Base-by-base conservation (phyloP, 768 basidiomycete genomes). In the Tephrocybe sp. region DNA sequence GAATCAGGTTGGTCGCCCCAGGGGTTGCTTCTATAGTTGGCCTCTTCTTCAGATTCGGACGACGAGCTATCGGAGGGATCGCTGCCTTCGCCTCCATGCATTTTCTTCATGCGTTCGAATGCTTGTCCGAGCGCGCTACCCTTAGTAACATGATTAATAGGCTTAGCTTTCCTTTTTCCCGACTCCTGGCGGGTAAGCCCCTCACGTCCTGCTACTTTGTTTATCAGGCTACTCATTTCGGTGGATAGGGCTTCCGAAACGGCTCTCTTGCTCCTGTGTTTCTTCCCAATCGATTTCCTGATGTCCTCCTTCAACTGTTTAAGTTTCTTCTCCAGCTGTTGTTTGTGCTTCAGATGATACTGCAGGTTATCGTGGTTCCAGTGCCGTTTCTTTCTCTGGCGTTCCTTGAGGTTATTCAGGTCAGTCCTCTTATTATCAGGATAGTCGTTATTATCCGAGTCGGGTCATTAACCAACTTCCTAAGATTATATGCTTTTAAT, bases 71-170 rank as follows among this genome's bases (percentile, higher is more conserved):
- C 19, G 14, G 42, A 44, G 3, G 31, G 8, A 7, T 13, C 6
- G 4, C 31, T 20, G 9, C 8, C 32, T 1, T 49, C 32, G 13
- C 16, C 33, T 8, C n/a, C 30, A 3, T 16, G 26, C 26, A 26
- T 26, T 7, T 14, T 16, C 13, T 14, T 11, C 35, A 39, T 51
- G 3, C 36, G 42, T 17, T 26, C 19, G 22, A 51, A 51, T 0
- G 49, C 49, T 8, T 17, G 22, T 0, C 49, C 42, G 3, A 51
- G 33, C 1, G 49, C 34, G 22, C 49, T 51, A n/a, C 45, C 38
- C 9, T 26, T 38, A 0, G 49, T 51, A 1, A 51, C 43, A 16
- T 51, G 49, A 9, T 39, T 32, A 1, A 51, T 39, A 12, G 49
- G 49, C 1, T 34, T 22, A n/a, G n/a, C n/a, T n/a, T n/a, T n/a